Base-by-base conservation (phyloP, 345 rosid genomes). In the Cochlearia excelsa region DNA sequence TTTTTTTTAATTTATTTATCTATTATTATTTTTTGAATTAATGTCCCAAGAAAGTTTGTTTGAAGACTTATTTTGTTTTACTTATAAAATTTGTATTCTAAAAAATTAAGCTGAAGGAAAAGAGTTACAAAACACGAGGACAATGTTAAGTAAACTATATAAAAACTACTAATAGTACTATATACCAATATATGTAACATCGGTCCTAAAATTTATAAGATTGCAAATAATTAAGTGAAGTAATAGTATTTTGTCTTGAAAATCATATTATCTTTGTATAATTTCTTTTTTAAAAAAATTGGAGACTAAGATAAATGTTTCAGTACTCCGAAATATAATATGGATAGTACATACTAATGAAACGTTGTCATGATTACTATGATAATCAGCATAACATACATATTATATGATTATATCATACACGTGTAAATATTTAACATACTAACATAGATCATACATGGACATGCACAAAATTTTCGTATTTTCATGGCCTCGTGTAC, bases 41-140 rank as follows among this genome's bases (percentile, higher is more conserved):
- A 74, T 77, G 77, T 76, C 54, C 65, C 69, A 53, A 73, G 62
- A 65, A 54, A 59, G 44, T 63, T 56, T 62, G 74, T 63, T 70
- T 57, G 44, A 51, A 63, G 63, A n/a, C 43, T 54, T 61, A 51
- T 54, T 51, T 29, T 26, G 52, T 67, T 57, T 42, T 49, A 41
- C 51, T 33, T 37, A n/a, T 45, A 10, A 46, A 33, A 59, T 31
- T 26, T 16, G 2, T 69, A 43, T 7, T 68, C 2, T 26, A 0
- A 44, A 33, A 61, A 33, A 10, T 45, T 11, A 30, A 63, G 64
- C 43, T 43, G 54, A 43, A 46, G 59, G 59, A 56, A 56, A 61
- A 43, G 6, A 16, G 31, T 69, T 54, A 47, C 39, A 54, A 68
- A 53, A 16, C 67, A 61, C 67, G 55, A 61, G 67, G 61, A 61